phyloP scores from a whole-genome alignment of 2,329 filamentous ascomycete species.

The Aspergillus sojae region DNA sequence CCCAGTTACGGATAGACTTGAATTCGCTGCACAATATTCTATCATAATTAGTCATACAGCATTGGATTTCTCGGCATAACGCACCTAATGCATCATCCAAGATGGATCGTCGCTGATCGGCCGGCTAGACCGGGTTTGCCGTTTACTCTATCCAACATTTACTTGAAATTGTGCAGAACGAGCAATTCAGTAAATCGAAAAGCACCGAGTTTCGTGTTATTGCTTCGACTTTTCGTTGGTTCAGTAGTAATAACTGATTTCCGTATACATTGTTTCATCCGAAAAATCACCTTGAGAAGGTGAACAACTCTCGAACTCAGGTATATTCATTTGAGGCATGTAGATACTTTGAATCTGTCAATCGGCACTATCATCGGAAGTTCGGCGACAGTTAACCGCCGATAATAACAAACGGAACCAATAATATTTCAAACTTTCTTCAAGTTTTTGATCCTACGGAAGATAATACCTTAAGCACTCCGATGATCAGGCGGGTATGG shows the following conservation, averaged over 20 bases:
- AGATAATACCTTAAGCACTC: background rate
- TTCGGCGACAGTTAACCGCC: background rate
- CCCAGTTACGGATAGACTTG: background rate
- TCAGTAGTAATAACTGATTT: no score
- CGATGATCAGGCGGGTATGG: background rate
- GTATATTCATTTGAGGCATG: no score
- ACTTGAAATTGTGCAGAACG: background rate
- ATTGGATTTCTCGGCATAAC: slow-evolving; percentile 1
- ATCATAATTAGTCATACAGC: background rate
- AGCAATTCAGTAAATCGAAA: background rate
- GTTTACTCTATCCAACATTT: background rate
- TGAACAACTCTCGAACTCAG: no score
- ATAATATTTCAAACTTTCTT: background rate
- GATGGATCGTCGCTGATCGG: slow-evolving; percentile 7
- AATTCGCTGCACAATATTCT: background rate
- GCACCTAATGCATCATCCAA: background rate
- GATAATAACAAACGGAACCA: background rate
- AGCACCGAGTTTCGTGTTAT: background rate
- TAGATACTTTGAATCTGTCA: no score
- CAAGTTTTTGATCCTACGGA: background rate
- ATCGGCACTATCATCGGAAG: background rate
- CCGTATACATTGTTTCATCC: no score
- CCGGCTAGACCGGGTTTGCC: slow-evolving; percentile 7
- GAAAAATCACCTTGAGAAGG: no score
- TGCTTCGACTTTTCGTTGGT: no score